Conservation (phyloP, 1,139 yeast genomes). For the Pichia sp. region DNA sequence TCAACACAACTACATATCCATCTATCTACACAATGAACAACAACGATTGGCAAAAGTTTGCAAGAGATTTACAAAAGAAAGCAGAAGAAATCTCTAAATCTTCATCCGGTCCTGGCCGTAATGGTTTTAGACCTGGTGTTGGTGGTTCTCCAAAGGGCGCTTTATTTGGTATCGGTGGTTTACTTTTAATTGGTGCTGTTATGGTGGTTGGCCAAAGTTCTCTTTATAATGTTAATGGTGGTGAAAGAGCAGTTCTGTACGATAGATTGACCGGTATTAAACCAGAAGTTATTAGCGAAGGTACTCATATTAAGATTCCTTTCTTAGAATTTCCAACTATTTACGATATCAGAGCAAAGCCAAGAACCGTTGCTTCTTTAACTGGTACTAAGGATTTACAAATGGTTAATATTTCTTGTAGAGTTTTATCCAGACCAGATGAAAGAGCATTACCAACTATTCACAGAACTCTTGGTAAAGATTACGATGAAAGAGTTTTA, state of each 20-base stretch:
- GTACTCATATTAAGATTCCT: constrained; percentile 90
- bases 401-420: constrained; percentile 97
- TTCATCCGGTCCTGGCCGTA: constrained; percentile 34
- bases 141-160: constrained; percentile 48
- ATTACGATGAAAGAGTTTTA: constrained; percentile 92
- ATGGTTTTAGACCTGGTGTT: constrained; percentile 24
- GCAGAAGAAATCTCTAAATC: constrained; percentile 46
- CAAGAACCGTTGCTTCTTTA: constrained; percentile 92
- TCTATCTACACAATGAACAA: constrained; percentile 30
- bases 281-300: constrained; percentile 83
- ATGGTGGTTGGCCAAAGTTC: constrained; percentile 65
- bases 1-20: too few relatives aligned
- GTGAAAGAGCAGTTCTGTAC: constrained; percentile 94
- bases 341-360: constrained; percentile 95
- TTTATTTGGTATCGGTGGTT: constrained; percentile 76
- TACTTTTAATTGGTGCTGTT: constrained; percentile 67
- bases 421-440: constrained; percentile 90
- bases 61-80: constrained; percentile 59
- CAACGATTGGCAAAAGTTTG: constrained; percentile 62
- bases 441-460: constrained; percentile 71
- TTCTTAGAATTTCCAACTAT: constrained; percentile 93
- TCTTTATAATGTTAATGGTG: constrained; percentile 95
- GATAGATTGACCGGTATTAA: constrained; percentile 84
- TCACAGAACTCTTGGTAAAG: constrained; percentile 86
- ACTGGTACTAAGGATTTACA: constrained; percentile 98